Conservation (phyloP, 1,139 yeast species). For the Candida sp. region DNA sequence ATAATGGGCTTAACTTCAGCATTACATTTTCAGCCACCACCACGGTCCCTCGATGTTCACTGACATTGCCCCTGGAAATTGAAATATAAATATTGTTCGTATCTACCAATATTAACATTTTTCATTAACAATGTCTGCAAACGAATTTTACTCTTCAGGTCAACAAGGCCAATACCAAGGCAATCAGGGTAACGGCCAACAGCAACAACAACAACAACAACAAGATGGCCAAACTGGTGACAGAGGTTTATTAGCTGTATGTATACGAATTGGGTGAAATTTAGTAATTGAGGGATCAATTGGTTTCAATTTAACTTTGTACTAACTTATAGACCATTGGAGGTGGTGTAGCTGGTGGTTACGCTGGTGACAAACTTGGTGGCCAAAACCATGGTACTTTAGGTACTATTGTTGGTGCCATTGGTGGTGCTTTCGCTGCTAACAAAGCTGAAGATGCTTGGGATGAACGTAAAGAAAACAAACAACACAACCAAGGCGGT, state of each 20-base stretch:
- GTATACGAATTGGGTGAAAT: background rate
- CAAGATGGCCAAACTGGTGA: constrained; percentile 38
- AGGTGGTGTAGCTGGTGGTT: constrained; percentile 63
- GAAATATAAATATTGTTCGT: background rate
- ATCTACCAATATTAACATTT: background rate
- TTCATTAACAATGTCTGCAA: constrained; percentile 47
- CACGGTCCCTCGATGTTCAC: background rate
- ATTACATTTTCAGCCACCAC: background rate
- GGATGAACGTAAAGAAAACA: constrained; percentile 18
- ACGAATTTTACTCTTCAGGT: constrained; percentile 56
- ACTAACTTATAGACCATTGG: constrained; percentile 27
- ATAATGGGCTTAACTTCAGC: background rate
- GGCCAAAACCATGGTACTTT: constrained; percentile 43
- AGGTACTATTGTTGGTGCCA: constrained; percentile 56
- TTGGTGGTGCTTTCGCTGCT: constrained; percentile 60
- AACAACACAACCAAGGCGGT: constrained; percentile 11
- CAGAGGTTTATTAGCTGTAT: constrained; percentile 48
- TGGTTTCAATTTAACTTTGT: too few relatives aligned
- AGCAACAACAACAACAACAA: constrained; percentile 18
- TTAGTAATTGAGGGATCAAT: too few relatives aligned
- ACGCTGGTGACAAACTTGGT: constrained; percentile 42
- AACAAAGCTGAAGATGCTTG: constrained; percentile 47
- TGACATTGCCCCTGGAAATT: background rate
- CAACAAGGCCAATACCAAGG: constrained; percentile 37
- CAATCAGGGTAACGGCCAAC: constrained; percentile 10